Base-by-base conservation (phyloP, 2,329 filamentous ascomycete species). In the Lomentospora prolificans region DNA sequence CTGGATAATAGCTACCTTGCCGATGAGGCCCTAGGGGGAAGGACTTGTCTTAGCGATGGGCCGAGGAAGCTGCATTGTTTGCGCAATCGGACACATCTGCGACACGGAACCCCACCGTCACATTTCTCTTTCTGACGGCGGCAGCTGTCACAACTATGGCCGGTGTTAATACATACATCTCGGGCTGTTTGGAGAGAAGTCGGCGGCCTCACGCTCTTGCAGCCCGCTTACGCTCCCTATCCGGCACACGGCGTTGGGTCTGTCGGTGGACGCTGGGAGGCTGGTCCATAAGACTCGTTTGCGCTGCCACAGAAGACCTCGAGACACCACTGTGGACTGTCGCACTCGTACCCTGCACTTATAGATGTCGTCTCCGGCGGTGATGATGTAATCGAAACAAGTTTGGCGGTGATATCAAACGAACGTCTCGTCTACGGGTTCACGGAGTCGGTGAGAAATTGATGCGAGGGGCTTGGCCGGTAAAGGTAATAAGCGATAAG, bases 51-150 rank as follows among this genome's bases (percentile, higher is more conserved):
- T 17, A 55, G 31, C 22, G 58, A 51, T 7, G 56, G 70, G 8
- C 69, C 66, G 22, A 69, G 70, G 60, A 79, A 79, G 57, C 75
- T 69, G 64, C 77, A 80, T 60, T 73, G 72, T 46, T 77, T 72
- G 57, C 72, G 72, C 60, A 79, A 73, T 57, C 75, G 75, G 57
- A 73, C 68, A 62, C 77, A 80, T 55, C 78, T 68, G 50, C 75
- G 73, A 61, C 77, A 80, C 2, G 78, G 78, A 17, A 77, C 69
- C 52, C 77, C 78, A 50, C 77, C 78, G 60, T 80, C 76, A 61
- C 77, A 80, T 65, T 79, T 79, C 64, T 80, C 77, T 62, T 80
- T 80, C 57, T 77, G 71, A 59, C 76, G 71, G 57, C 77, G 75
- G 64, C 77, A 80, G 54, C 74, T 74, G 62, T 79, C 76, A 61